Base-by-base conservation (phyloP, 768 basidiomycete species). In the Albatrellus ellisii region DNA sequence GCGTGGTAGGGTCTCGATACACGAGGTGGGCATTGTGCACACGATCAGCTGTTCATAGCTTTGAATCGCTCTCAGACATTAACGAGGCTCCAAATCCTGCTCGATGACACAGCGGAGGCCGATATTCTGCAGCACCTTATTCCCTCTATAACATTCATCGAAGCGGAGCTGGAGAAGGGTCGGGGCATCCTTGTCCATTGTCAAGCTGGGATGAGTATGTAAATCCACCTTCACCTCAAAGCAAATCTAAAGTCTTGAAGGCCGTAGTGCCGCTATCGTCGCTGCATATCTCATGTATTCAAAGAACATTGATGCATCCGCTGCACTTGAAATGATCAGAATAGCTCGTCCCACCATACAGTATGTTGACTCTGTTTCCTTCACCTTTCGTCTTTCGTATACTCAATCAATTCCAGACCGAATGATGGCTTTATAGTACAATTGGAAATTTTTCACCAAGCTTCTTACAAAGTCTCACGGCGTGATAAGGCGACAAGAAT, bases 211-310 rank as follows among this genome's bases (percentile, higher is more conserved):
- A 68, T 88, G 60, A 88, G 86, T 87, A 60, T 57, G 83, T 71
- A 18, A 17, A 14, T n/a, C 4, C 47, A 36, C 20, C 18, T 26
- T 6, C 31, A 29, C 25, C 20, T 36, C 14, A 26, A 28, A 15
- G 14, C 8, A 17, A 25, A 15, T 28, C 26, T 32, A 6, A 21
- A n/a, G 28, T 5, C 11, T 12, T 33, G 32, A 17, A 88, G 84
- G 84, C 53, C 75, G 91, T 18, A 90, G 87, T 49, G 77, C 80
- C 6, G 82, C 86, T 2, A 77, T 94, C 36, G 80, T 84, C 6
- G 79, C 87, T 2, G 91, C 90, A 4, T 95, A 89, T 54, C 63
- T 95, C 34, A 92, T 95, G 86, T 74, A 81, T 52, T 70, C 72
- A 4, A 65, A 68, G 47, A 67, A 75, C 12, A 36, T 76, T 2